Percentiles rank a stretch among this genome's conserved stretches.
phyloP scores from a whole-genome alignment of 2,329 filamentous ascomycete genomes.

The Alternaria longipes region DNA sequence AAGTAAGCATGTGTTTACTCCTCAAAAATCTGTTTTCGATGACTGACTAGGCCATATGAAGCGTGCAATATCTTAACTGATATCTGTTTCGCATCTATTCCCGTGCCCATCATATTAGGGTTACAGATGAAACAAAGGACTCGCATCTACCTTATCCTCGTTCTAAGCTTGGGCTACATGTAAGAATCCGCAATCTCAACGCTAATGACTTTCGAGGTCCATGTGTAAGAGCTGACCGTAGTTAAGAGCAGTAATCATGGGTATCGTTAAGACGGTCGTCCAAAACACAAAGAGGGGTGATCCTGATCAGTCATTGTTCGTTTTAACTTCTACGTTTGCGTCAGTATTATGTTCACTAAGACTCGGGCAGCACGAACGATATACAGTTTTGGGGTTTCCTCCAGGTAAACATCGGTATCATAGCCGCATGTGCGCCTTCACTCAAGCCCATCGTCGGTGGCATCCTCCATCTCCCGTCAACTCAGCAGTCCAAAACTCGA shows the following conservation, averaged over 20 bases:
- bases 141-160: background rate
- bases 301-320: background rate
- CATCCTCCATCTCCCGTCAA: background rate
- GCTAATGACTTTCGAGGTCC: no score
- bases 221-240: background rate
- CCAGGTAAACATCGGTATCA: background rate
- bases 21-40: background rate
- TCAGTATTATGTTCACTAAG: background rate
- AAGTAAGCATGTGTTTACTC: background rate
- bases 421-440: slow-evolving; percentile 1
- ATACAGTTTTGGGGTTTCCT: slow-evolving; percentile 5
- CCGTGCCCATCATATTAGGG: background rate
- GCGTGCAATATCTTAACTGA: slow-evolving; percentile 2
- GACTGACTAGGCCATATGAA: background rate
- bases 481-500: slow-evolving; percentile 1
- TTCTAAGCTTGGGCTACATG: slow-evolving; percentile 1
- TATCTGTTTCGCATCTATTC: slow-evolving; percentile 1
- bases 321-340: background rate
- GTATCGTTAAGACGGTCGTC: slow-evolving; percentile 1
- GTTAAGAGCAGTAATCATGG: slow-evolving; percentile 1
- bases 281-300: slow-evolving; percentile 1
- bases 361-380: background rate
- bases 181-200: background rate
- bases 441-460: slow-evolving; percentile 1
- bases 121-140: background rate